These are phyloP conservation scores for Myochromella boudieri DNA, from an alignment of 768 basidiomycete species.

Conservation along the genomic window DNA sequence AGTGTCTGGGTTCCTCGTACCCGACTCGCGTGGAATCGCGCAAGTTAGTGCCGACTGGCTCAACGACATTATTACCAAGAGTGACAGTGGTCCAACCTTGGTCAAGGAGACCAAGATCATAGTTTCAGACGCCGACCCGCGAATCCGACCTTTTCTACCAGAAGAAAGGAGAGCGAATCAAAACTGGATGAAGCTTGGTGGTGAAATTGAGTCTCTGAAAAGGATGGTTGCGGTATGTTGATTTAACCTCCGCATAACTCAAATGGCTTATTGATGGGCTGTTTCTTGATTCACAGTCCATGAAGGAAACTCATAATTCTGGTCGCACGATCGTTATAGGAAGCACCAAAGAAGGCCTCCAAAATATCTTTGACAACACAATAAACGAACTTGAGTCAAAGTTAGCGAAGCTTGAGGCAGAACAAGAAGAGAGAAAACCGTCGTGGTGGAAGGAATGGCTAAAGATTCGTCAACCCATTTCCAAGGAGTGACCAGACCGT, in stretches of 20 bases:
- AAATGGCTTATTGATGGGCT: background rate
- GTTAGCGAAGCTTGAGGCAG: slow-evolving; percentile 11
- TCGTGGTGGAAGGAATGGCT: slow-evolving; percentile 31
- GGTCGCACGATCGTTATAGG: background rate
- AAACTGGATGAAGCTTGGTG: slow-evolving; percentile 37
- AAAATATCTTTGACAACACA: slow-evolving; percentile 12
- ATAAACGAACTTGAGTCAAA: slow-evolving; percentile 18
- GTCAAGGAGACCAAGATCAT: slow-evolving; percentile 19
- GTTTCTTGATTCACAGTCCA: background rate
- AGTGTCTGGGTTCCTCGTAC: slow-evolving; percentile 9
- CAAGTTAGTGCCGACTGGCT: slow-evolving; percentile 7
- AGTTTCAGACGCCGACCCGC: slow-evolving; percentile 33
- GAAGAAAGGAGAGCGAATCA: slow-evolving; percentile 34
- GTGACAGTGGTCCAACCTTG: slow-evolving; percentile 21
- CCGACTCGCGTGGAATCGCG: slow-evolving; percentile 5
- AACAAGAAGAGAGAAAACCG: slow-evolving; percentile 23
- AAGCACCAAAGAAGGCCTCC: background rate
- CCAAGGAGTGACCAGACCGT: background rate
- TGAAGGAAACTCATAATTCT: slow-evolving; percentile 5
- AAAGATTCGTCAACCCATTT: slow-evolving; percentile 1
- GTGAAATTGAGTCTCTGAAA: slow-evolving; percentile 22
- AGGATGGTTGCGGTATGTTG: slow-evolving; percentile 6
- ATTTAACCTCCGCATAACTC: background rate
- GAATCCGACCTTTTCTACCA: slow-evolving; percentile 39
- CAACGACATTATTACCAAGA: slow-evolving; percentile 1